phyloP scores from a whole-genome alignment of 805 yeast genomes.

The Zygosaccharomyces gambellarensis region DNA sequence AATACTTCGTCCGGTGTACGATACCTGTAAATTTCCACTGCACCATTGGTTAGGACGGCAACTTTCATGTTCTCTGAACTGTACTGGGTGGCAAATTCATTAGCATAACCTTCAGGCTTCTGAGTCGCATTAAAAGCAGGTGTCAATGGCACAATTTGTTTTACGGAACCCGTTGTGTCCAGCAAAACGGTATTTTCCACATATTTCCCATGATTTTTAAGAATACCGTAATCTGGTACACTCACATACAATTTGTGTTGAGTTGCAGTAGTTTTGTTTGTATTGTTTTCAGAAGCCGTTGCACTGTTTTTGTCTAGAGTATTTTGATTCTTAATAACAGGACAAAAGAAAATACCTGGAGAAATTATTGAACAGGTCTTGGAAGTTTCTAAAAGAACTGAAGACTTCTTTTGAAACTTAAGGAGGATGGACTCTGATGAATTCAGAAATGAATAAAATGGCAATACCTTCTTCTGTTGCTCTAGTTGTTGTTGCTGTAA shows the following conservation, averaged over 20 bases:
- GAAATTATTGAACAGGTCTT: slow-evolving; percentile 59
- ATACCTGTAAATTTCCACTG: slow-evolving; percentile 70
- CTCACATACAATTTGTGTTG: slow-evolving; percentile 60
- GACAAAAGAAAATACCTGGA: slow-evolving; percentile 83
- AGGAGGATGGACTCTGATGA: slow-evolving; percentile 34
- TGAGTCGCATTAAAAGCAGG: slow-evolving; percentile 66
- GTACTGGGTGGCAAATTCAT: slow-evolving; percentile 83
- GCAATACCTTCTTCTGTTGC: slow-evolving; percentile 35
- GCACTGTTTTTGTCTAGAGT: slow-evolving; percentile 2
- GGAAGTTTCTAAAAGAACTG: slow-evolving; percentile 52
- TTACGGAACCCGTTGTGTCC: slow-evolving; percentile 56
- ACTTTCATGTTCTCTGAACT: slow-evolving; percentile 59
- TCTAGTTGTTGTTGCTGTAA: slow-evolving; percentile 37
- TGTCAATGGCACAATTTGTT: slow-evolving; percentile 67
- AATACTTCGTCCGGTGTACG: slow-evolving; percentile 77
- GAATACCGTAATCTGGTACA: slow-evolving; percentile 79
- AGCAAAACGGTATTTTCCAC: slow-evolving; percentile 79
- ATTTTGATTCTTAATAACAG: slow-evolving; percentile 36
- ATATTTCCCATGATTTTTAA: slow-evolving; percentile 65
- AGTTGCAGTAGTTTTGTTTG: neutral
- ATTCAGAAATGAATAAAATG: slow-evolving; percentile 27
- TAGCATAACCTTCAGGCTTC: slow-evolving; percentile 77
- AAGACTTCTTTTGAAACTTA: slow-evolving; percentile 52
- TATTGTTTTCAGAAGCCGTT: neutral
- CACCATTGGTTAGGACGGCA: slow-evolving; percentile 77